Evolutionary conservation across 108 stramenopile genomes (phyloP), one percentile per base, ranked within the genome.

Genomic region (Asterionellopsis glacialis): DNA sequence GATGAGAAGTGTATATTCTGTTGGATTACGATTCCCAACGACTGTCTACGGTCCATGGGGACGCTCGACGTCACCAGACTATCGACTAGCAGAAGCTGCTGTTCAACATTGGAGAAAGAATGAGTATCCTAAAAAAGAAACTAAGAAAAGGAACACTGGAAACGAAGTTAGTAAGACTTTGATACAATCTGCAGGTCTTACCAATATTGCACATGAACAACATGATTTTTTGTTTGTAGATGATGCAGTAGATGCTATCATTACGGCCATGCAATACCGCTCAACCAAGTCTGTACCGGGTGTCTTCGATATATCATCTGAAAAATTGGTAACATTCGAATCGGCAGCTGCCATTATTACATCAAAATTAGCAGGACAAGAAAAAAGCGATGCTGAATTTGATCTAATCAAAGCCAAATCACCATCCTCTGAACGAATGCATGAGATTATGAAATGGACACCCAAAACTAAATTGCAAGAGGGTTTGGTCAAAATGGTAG

Each of bases 1-100:
- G 10, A 27, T 67, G 40, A 55, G 66, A 48, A 69, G 69, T 1
- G 27, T 72, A 19, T 39, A 70, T 9, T 82, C 84, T 23, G 69
- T 85, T 22, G 85, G 70, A 33, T 38, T 91, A 26, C 61, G 79
- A 28, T 60, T 91, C 22, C 85, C 84, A 0, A 47, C 59, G 45
- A 61, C 59, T 22, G 63, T 91, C 42, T 91, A 84, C 57, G 90
- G 90, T 16, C 90, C 87, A 10, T 80, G 83, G 71, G 82, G 84
- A 38, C 79, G 77, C 23, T 56, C 78, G 26, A 85, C 65, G 14
- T 76, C 84, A 12, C 63, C 64, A 6, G 38, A 64, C 18, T 55
- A 67, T 42, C 57, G 71, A 25, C 24, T 67, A 14, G 25, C 76
- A 14, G 63, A 77, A 41, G 24, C 27, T 25, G 74, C 68, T 24